Evolutionary conservation across 768 basidiomycete genomes (phyloP).

Genomic region (Russula olivacea): DNA sequence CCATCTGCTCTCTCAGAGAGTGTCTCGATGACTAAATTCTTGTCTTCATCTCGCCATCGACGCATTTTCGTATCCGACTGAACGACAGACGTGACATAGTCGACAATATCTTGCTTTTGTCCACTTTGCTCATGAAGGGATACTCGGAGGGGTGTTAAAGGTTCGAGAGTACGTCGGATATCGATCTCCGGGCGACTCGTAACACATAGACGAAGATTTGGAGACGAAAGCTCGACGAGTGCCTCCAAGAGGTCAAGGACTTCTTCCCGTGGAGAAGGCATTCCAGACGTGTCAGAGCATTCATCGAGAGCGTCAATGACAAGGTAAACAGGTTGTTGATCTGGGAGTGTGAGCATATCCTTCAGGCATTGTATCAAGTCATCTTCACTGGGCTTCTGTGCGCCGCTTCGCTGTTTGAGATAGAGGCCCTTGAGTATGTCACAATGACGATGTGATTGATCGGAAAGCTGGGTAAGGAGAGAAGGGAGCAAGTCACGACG

Average conservation of each 20-base stretch:
- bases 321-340: neutral
- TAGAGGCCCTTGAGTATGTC: neutral
- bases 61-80: neutral
- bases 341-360: neutral
- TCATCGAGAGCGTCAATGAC: neutral
- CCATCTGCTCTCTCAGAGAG: slow-evolving; percentile 1
- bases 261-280: neutral
- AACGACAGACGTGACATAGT: neutral
- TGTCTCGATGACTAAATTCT: neutral
- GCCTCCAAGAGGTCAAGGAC: neutral
- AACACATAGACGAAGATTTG: neutral
- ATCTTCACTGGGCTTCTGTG: neutral
- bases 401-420: neutral
- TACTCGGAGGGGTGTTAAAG: neutral
- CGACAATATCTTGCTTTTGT: neutral
- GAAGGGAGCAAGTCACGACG: neutral
- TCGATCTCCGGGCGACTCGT: slow-evolving; percentile 1
- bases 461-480: neutral
- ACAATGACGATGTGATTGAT: neutral
- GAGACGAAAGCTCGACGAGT: neutral
- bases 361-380: neutral
- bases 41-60: neutral
- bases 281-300: neutral
- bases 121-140: neutral
- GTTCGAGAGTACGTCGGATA: neutral